These are phyloP conservation scores for Penicillium riverlandense DNA, from an alignment of 495 filamentous ascomycete genomes.

Conservation along the genomic window DNA sequence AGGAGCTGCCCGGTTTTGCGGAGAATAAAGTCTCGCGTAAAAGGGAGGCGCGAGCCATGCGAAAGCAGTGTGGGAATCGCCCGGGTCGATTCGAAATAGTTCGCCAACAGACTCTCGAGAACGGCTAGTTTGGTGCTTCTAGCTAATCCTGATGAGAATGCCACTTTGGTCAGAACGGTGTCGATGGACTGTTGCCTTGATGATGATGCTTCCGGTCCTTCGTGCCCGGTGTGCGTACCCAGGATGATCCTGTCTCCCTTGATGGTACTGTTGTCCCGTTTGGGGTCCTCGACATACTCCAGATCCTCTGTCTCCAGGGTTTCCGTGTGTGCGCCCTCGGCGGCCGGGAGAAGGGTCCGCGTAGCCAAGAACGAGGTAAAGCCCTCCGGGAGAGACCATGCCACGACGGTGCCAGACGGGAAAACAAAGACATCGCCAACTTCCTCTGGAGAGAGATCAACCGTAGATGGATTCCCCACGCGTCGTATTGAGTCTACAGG, in stretches of 20 bases:
- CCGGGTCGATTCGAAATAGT: constrained; percentile 79
- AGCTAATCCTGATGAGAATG: constrained; percentile 93
- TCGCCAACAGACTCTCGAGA: constrained; percentile 71
- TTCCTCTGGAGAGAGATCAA: constrained; percentile 53
- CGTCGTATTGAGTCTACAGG: constrained; percentile 46
- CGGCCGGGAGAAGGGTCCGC: constrained; percentile 64
- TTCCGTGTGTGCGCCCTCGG: constrained; percentile 63
- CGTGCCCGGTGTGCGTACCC: constrained; percentile 54
- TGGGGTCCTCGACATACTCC: constrained; percentile 73
- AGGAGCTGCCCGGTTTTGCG: constrained; percentile 93
- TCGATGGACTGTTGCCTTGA: constrained; percentile 46
- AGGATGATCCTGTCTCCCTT: constrained; percentile 85
- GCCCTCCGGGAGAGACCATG: constrained; percentile 74
- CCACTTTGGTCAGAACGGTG: constrained; percentile 84
- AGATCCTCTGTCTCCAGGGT: constrained; percentile 79
- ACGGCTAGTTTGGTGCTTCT: constrained; percentile 94
- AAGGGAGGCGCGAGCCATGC: constrained; percentile 55
- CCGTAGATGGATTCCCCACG: constrained; percentile 44
- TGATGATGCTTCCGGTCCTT: constrained; percentile 6
- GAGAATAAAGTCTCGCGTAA: constrained; percentile 71
- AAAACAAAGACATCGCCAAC: constrained; percentile 94
- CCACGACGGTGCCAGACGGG: constrained; percentile 89
- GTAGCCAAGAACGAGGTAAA: constrained; percentile 67
- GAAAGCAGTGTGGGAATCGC: constrained; percentile 70
- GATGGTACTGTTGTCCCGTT: constrained; percentile 68